These are phyloP conservation scores for Aspergillus oerlinghausenensis DNA, from an alignment of 2,329 filamentous ascomycete species.

Conservation along the genomic window DNA sequence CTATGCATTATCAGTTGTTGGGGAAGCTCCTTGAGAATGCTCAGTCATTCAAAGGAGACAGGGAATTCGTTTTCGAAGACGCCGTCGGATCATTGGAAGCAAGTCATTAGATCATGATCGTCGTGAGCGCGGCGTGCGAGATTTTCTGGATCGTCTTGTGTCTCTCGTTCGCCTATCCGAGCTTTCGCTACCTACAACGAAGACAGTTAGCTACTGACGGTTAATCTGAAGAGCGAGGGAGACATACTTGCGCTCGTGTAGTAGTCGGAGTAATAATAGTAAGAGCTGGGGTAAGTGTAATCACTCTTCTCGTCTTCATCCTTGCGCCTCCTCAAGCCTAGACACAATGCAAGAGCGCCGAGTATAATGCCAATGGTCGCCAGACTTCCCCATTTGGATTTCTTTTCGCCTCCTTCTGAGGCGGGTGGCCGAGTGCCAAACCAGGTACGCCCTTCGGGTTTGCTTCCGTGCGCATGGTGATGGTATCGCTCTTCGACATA, in stretches of 20 bases:
- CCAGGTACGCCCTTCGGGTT: slow-evolving; percentile 34
- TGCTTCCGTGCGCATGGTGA: slow-evolving; percentile 29
- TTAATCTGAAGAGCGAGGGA: not conserved
- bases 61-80: not conserved
- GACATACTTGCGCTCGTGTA: slow-evolving; percentile 41
- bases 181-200: slow-evolving; percentile 39
- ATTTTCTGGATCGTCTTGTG: slow-evolving; percentile 26
- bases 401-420: slow-evolving; percentile 31
- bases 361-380: slow-evolving; percentile 41
- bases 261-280: slow-evolving; percentile 40
- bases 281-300: slow-evolving; percentile 36
- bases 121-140: slow-evolving; percentile 27
- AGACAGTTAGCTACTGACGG: slow-evolving; percentile 8
- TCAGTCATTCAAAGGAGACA: not conserved
- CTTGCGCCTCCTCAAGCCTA: slow-evolving; percentile 42
- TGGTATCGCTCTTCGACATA: slow-evolving; percentile 38
- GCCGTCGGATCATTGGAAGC: not conserved
- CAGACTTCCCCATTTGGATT: slow-evolving; percentile 35
- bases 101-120: slow-evolving; percentile 17
- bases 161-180: slow-evolving; percentile 38
- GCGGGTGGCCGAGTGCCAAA: slow-evolving; percentile 37
- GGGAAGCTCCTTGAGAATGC: not conserved
- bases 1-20: slow-evolving; percentile 1
- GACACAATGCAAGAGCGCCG: slow-evolving; percentile 41
- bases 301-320: slow-evolving; percentile 38